Conservation (phyloP, 2,329 filamentous ascomycete species). For the Verticillium klebahnii region DNA sequence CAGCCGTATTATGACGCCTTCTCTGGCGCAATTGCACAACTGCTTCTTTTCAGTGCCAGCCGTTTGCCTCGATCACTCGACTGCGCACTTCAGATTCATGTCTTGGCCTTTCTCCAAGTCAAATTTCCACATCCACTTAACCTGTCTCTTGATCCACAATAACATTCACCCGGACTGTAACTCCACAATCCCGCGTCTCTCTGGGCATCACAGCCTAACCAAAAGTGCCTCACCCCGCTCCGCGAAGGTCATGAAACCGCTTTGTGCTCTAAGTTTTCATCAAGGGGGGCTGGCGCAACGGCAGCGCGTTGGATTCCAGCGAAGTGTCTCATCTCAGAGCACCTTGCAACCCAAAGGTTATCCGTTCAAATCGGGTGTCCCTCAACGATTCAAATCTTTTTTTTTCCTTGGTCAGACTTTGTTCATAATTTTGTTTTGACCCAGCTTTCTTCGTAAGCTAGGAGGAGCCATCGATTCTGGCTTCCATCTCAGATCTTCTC, state of each 20-base stretch:
- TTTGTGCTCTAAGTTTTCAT: neutral
- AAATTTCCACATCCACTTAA: neutral
- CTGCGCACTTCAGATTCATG: too few species aligned
- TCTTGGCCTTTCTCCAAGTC: neutral
- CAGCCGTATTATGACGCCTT: too few species aligned
- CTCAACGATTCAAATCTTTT: neutral
- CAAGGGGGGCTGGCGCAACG: conserved; percentile 1
- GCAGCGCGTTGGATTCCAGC: conserved; percentile 1
- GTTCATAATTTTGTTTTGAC: too few species aligned
- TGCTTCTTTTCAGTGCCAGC: too few species aligned
- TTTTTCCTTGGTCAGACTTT: neutral
- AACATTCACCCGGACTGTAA: neutral
- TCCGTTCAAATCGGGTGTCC: conserved; percentile 1
- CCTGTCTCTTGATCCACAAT: neutral
- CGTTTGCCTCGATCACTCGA: too few species aligned
- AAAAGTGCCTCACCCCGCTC: neutral
- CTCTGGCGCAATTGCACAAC: too few species aligned
- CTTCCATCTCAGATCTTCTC: too few species aligned
- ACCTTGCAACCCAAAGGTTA: neutral
- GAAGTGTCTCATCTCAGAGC: neutral
- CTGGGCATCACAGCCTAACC: neutral
- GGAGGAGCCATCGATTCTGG: too few species aligned
- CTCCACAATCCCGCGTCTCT: neutral
- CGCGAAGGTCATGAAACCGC: neutral
- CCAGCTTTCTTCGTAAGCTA: too few species aligned